phyloP scores from a whole-genome alignment of 352 stramenopile genomes.

The Pythium pyrilobum region DNA sequence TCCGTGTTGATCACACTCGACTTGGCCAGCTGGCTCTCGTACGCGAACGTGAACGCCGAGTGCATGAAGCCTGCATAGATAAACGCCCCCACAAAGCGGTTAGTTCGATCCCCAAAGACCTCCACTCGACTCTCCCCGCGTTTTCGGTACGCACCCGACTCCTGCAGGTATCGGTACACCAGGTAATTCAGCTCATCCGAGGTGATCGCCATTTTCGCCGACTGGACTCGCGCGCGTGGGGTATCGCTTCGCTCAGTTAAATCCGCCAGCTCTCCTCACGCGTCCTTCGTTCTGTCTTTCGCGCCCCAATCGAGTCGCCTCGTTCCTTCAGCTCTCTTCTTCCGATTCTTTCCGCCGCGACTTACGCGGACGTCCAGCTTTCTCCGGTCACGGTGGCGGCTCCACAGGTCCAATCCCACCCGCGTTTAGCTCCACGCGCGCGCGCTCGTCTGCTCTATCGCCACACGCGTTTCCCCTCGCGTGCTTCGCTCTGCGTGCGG shows the following conservation, averaged over 20 bases:
- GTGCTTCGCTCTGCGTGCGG: neutral
- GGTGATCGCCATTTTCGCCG: conserved; percentile 77
- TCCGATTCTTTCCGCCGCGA: neutral
- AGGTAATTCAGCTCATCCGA: conserved; percentile 98
- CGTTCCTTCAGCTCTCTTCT: too few species aligned
- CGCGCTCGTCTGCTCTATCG: conserved; percentile 4
- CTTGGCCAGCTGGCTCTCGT: conserved; percentile 96
- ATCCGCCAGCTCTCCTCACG: too few species aligned
- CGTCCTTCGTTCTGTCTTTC: neutral
- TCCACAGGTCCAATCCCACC: neutral
- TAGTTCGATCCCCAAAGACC: too few species aligned
- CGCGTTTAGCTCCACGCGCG: neutral
- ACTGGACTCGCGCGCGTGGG: too few species aligned
- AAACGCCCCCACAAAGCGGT: too few species aligned
- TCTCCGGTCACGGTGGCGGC: neutral
- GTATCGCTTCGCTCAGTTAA: too few species aligned
- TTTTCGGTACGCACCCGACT: conserved; percentile 81
- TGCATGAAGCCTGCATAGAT: conserved; percentile 93
- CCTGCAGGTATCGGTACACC: conserved; percentile 96
- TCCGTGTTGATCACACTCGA: conserved; percentile 90
- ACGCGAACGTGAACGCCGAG: conserved; percentile 97
- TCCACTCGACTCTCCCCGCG: neutral
- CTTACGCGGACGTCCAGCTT: neutral
- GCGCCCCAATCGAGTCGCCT: too few species aligned
- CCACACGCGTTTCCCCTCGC: neutral